Percentiles rank a stretch among this genome's conserved stretches.
These are phyloP conservation scores for Leccinellum luteum DNA, from an alignment of 768 basidiomycete genomes.

Conservation along the genomic window DNA sequence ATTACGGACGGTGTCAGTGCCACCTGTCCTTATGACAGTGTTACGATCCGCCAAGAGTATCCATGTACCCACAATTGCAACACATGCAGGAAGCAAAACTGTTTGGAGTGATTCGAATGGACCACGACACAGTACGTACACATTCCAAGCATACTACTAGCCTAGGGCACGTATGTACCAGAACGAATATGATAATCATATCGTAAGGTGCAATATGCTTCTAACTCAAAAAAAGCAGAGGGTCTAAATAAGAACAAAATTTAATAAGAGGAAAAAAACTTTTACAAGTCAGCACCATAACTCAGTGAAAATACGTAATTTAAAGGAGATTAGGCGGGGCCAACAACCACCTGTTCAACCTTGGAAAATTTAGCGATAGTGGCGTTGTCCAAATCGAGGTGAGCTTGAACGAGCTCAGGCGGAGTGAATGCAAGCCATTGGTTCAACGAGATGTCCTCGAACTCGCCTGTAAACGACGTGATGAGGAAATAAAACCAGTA, in stretches of 20 bases:
- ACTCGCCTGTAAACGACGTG: slow-evolving; percentile 33
- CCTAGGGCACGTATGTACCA: neutral
- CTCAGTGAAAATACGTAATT: neutral
- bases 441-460: slow-evolving; percentile 55
- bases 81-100: too few relatives aligned
- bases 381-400: slow-evolving; percentile 53
- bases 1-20: too few relatives aligned
- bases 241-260: neutral
- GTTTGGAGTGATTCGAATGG: neutral
- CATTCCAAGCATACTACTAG: neutral
- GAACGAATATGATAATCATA: neutral
- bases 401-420: slow-evolving; percentile 56
- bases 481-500: neutral
- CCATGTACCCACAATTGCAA: too few relatives aligned
- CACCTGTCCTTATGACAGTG: too few relatives aligned
- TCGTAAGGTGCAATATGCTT: neutral
- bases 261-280: neutral
- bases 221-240: neutral
- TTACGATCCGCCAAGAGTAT: too few relatives aligned
- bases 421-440: slow-evolving; percentile 66
- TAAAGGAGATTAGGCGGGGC: slow-evolving; percentile 14
- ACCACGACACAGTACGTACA: neutral
- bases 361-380: slow-evolving; percentile 48
- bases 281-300: neutral
- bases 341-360: slow-evolving; percentile 50